Evolutionary conservation across 345 rosid species (phyloP).

Genomic region (Lepidium africanum): DNA sequence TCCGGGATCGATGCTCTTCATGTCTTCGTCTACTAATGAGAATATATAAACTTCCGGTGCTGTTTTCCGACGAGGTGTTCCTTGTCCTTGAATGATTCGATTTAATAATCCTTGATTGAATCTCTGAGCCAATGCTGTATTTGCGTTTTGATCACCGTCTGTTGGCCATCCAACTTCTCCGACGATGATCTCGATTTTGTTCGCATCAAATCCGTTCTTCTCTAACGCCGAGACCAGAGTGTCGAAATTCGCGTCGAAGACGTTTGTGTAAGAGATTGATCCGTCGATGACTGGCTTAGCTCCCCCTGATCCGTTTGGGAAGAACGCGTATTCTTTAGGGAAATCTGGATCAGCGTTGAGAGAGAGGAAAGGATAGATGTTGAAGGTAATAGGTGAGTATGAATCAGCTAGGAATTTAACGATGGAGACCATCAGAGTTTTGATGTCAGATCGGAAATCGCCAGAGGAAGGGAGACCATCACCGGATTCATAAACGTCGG

Average conservation of each 20-base stretch:
- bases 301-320: constrained; percentile 34
- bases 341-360: constrained; percentile 66
- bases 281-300: constrained; percentile 72
- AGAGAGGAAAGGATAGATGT: constrained; percentile 92
- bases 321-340: constrained; percentile 74
- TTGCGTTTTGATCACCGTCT: constrained; percentile 69
- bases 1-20: constrained; percentile 64
- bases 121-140: constrained; percentile 39
- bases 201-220: constrained; percentile 59
- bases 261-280: constrained; percentile 64
- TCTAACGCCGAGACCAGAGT: constrained; percentile 65
- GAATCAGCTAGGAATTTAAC: constrained; percentile 54
- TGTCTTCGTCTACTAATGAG: constrained; percentile 75
- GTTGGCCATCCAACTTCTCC: constrained; percentile 98
- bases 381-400: constrained; percentile 53
- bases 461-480: constrained; percentile 69
- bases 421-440: constrained; percentile 51
- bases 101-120: constrained; percentile 79
- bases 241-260: constrained; percentile 84
- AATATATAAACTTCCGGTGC: constrained; percentile 72
- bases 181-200: constrained; percentile 54
- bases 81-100: constrained; percentile 45
- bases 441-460: constrained; percentile 63
- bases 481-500: constrained; percentile 61
- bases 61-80: constrained; percentile 58